Base-by-base conservation (phyloP, 129 eudicot genomes). In the Escallonia herrerae region DNA sequence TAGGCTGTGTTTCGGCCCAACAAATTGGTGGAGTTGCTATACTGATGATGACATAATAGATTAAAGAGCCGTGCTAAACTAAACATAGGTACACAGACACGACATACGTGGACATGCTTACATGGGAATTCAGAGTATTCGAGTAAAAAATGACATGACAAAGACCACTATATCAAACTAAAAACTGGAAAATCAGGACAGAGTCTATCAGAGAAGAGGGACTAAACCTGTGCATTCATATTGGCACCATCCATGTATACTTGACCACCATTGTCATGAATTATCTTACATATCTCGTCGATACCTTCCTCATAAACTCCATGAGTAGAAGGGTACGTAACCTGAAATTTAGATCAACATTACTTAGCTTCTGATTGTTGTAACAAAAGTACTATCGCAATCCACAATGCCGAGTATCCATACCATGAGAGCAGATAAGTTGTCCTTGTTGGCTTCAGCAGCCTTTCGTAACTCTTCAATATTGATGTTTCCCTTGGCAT, bases 221-320 rank as follows among this genome's bases (percentile, higher is more conserved):
- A 43, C 39, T n/a, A 43, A 91, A 91, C 97, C 96, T 91, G 97
- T 58, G 97, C 97, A 72, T 91, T 91, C 97, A 91, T 91, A 88
- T 91, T 91, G 12, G 97, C 97, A 66, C 97, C 97, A 77, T 91
- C 97, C 97, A 91, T 91, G 86, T 91, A 91, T 50, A 91, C 97
- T 79, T 91, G 97, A 66, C 97, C 97, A 40, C 98, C 98, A 69
- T 91, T 91, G 77, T 91, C 87, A 44, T 91, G 98, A 72, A 91
- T 85, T 51, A 91, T 87, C 67, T 88, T 91, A 71, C 98, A 91
- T 43, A 91, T 91, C 79, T 91, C 98, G 47, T 91, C 96, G 72
- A 87, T 91, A 22, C 98, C 98, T 84, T 91, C 98, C 70, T 91
- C 98, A 61, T 91, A 91, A 51, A 91, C 98, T 60, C 98, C 98